Conservation (phyloP, 192 early-diverging fungal genomes). For the Obelidium mucronatum region DNA sequence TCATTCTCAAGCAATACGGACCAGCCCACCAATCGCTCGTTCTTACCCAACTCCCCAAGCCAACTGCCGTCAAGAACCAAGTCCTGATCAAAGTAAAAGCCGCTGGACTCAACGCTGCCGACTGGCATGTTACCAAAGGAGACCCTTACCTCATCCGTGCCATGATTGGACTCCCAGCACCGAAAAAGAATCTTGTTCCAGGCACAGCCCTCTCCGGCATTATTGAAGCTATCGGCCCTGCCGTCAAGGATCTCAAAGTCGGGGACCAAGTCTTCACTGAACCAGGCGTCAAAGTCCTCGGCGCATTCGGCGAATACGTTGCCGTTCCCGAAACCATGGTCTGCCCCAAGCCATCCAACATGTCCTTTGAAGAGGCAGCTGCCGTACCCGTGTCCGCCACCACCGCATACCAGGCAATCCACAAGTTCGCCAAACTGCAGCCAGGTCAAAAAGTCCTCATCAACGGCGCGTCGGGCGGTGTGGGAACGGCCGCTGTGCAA, state of each 20-base stretch:
- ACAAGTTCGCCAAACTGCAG: constrained; percentile 77
- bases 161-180: not conserved
- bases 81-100: not conserved
- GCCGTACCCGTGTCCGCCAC: constrained; percentile 78
- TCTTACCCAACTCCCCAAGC: not conserved
- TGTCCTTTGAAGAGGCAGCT: constrained; percentile 83
- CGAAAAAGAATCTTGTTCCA: not conserved
- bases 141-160: not conserved
- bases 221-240: not conserved
- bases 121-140: not conserved
- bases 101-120: not conserved
- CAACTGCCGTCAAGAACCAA: not conserved
- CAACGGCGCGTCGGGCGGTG: constrained; percentile 89
- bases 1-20: not conserved
- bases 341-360: constrained; percentile 49
- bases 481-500: constrained; percentile 89
- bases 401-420: constrained; percentile 82
- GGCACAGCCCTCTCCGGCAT: not conserved
- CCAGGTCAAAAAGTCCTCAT: constrained; percentile 77
- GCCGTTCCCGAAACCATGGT: not conserved
- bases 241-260: not conserved
- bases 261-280: not conserved
- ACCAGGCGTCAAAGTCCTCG: not conserved
- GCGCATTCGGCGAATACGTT: not conserved
- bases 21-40: not conserved